Evolutionary conservation across 345 rosid species (phyloP).

Genomic region (Brassica rapa): DNA sequence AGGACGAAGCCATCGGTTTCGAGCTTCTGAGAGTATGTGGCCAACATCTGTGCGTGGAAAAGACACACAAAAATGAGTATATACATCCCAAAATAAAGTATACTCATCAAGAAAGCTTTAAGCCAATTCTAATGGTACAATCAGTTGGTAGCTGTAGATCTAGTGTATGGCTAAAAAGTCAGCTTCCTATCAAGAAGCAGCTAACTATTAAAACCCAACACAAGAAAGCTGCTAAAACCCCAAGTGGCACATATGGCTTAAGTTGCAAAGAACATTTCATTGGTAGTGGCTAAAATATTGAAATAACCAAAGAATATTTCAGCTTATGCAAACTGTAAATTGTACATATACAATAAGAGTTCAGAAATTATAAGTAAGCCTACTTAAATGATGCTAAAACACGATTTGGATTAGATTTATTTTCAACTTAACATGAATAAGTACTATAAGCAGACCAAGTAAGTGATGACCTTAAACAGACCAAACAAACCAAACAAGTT

Average conservation of each 20-base stretch:
- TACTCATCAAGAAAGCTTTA: constrained; percentile 3
- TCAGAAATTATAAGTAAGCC: not conserved
- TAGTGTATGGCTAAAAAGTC: not conserved
- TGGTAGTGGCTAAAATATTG: not conserved
- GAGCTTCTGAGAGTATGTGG: constrained; percentile 79
- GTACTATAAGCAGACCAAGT: not conserved
- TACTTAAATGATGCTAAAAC: constrained; percentile 22
- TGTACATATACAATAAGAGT: constrained; percentile 8
- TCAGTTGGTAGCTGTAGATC: constrained; percentile 4
- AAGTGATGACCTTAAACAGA: not conserved
- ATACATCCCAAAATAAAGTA: not conserved
- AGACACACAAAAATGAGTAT: not conserved
- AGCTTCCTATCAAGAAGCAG: constrained; percentile 9
- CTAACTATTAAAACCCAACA: constrained; percentile 1
- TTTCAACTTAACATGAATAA: not conserved
- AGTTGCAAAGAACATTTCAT: not conserved
- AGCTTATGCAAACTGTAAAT: not conserved
- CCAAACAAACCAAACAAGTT: not conserved
- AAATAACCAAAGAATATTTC: not conserved
- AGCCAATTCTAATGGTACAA: constrained; percentile 1
- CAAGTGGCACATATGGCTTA: not conserved
- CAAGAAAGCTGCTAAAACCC: constrained; percentile 15
- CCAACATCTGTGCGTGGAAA: constrained; percentile 55
- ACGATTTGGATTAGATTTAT: constrained; percentile 13
- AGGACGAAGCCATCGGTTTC: constrained; percentile 90